Conservation (phyloP, 2,329 filamentous ascomycete genomes). For the Colletotrichum brevisporum region DNA sequence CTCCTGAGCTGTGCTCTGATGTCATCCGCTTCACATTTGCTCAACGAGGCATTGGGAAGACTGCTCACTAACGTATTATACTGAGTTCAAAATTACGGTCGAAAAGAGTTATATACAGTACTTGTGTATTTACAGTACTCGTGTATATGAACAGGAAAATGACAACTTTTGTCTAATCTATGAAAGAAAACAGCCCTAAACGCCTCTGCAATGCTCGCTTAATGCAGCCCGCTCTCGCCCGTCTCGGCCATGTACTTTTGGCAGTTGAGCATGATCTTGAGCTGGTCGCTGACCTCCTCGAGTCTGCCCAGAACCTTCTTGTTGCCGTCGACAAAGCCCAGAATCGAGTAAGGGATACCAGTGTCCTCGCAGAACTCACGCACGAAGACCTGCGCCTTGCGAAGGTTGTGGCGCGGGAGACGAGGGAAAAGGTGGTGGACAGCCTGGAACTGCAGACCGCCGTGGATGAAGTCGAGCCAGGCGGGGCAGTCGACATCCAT, state of each 20-base stretch:
- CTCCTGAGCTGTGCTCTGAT: neutral
- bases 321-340: constrained; percentile 75
- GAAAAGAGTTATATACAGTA: too few relatives aligned
- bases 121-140: neutral
- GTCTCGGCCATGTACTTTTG: constrained; percentile 65
- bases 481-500: constrained; percentile 81
- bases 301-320: constrained; percentile 63
- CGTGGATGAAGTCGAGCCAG: constrained; percentile 81
- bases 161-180: constrained; percentile 35
- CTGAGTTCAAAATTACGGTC: too few relatives aligned
- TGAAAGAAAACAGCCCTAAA: constrained; percentile 11
- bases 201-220: constrained; percentile 34
- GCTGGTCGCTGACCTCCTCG: constrained; percentile 72
- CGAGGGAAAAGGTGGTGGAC: constrained; percentile 80
- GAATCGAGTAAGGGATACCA: constrained; percentile 72
- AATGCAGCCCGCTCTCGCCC: constrained; percentile 59
- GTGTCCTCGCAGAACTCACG: constrained; percentile 76
- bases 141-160: neutral
- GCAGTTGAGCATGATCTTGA: constrained; percentile 71
- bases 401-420: constrained; percentile 77
- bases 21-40: neutral
- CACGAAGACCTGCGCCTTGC: constrained; percentile 71
- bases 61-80: too few relatives aligned
- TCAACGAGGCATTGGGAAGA: too few relatives aligned
- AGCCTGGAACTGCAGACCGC: constrained; percentile 80